Evolutionary conservation across 2,329 filamentous ascomycete genomes (phyloP), one percentile per base, ranked within the genome.

Genomic region (Colletotrichum sp.): DNA sequence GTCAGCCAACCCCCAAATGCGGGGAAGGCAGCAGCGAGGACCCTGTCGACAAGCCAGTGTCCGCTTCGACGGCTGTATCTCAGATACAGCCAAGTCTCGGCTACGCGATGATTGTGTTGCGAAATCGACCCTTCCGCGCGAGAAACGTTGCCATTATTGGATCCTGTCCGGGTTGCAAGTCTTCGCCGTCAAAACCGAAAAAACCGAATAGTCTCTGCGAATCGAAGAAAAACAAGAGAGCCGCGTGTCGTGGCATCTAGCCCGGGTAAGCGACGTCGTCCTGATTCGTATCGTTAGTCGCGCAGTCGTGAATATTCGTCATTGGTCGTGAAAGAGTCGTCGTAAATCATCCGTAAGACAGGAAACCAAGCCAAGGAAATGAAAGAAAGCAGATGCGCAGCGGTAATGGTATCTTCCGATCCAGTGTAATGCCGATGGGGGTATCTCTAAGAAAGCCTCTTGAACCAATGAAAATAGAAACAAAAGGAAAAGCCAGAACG

Each of bases 271-370:
- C 36, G 64, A 71, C 69, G 69, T 80, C 75, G 77, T 79, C 74
- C 78, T 77, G 80, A 79, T 79, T 80, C 78, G 79, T 83, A 63
- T 80, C 81, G 78, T 84, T 76, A 75, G n/a, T 36, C 71, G 66
- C 75, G 67, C 58, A 68, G 77, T 82, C 79, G 80, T 82, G 77
- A 79, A 81, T 81, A 82, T 83, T 85, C 83, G 83, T 82, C 81
- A 83, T 69, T 70, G 81, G 82, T 84, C 81, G 78, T 83, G 72
- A 77, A 83, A 85, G 85, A 84, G 84, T 86, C 85, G 84, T 88
- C 83, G 82, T 85, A 82, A 85, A 85, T 85, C 82, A 85, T 85
- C 85, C 86, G 83, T 86, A 82, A 86, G 84, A 85, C 84, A 85
- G 84, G 81, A 84, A 83, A 82, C 81, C 80, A 79, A 78, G 82